A percentile compares a stretch with the other conserved stretches of the same genome.
Conservation (phyloP, 352 stramenopile genomes). For the Phytophthora capsici region DNA sequence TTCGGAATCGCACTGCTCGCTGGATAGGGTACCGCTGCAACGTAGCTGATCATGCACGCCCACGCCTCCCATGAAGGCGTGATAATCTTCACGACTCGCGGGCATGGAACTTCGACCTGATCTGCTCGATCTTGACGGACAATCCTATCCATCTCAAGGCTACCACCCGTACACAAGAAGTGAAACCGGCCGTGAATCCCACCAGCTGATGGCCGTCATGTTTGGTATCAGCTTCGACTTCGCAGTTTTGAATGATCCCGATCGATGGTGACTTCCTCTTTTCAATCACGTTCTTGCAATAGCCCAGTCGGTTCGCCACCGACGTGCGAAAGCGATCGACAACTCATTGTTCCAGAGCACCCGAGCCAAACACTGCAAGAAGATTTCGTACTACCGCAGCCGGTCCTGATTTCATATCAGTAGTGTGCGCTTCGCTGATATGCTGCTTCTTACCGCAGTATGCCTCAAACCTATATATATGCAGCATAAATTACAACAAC, state of each 20-base stretch:
- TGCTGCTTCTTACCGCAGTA: background rate
- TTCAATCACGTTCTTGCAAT: background rate
- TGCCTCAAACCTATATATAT: slow-evolving; percentile 6
- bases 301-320: background rate
- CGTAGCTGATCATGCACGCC: too few relatives aligned
- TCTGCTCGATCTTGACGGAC: background rate
- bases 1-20: too few relatives aligned
- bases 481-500: background rate
- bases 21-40: too few relatives aligned
- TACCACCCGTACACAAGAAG: slow-evolving; percentile 1
- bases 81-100: too few relatives aligned
- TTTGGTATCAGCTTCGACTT: background rate
- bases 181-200: slow-evolving; percentile 10
- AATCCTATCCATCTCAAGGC: background rate
- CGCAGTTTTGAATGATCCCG: slow-evolving; percentile 4
- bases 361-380: slow-evolving; percentile 4
- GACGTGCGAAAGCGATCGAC: slow-evolving; percentile 2
- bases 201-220: slow-evolving; percentile 4
- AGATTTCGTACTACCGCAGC: slow-evolving; percentile 23
- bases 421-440: background rate
- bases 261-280: too few relatives aligned
- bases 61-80: too few relatives aligned
- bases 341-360: slow-evolving; percentile 3
- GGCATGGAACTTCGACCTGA: background rate
- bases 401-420: background rate